A percentile compares a stretch with the other conserved stretches of the same genome.
Conservation (phyloP, 495 filamentous ascomycete species). For the Ascobolus immersus region DNA sequence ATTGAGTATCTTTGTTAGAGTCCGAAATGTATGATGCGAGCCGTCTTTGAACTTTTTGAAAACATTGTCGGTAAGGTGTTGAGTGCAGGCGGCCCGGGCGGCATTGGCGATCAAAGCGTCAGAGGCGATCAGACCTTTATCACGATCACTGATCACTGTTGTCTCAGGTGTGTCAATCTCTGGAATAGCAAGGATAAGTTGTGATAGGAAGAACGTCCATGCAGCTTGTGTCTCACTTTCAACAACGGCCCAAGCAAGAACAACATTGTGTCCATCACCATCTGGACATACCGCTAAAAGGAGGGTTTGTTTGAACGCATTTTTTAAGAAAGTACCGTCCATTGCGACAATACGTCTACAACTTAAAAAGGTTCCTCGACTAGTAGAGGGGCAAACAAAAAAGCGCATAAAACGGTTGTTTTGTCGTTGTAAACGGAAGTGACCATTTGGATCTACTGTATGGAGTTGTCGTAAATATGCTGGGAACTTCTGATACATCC, state of each 20-base stretch:
- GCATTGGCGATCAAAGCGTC: neutral
- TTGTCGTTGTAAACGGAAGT: too few species aligned
- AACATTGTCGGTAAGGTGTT: neutral
- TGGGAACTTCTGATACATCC: too few species aligned
- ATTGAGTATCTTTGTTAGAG: neutral
- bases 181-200: slow-evolving; percentile 5
- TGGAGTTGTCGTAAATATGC: too few species aligned
- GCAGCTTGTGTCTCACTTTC: slow-evolving; percentile 8
- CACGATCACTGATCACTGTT: slow-evolving; percentile 4
- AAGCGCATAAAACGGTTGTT: slow-evolving; percentile 4
- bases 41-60: slow-evolving; percentile 3
- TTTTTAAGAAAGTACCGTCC: slow-evolving; percentile 7
- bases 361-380: neutral
- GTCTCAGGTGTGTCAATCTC: neutral
- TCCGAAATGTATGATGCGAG: too few species aligned
- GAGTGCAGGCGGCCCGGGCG: neutral
- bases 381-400: slow-evolving; percentile 5
- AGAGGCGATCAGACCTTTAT: slow-evolving; percentile 1
- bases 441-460: too few species aligned
- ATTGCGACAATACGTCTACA: slow-evolving; percentile 3
- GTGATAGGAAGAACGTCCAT: slow-evolving; percentile 5
- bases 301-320: slow-evolving; percentile 3
- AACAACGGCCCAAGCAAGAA: slow-evolving; percentile 8
- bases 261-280: slow-evolving; percentile 4
- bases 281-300: slow-evolving; percentile 7